Evolutionary conservation across 2,329 filamentous ascomycete genomes (phyloP), one percentile per base, ranked within the genome.

Genomic region (Raffaelea arxii): DNA sequence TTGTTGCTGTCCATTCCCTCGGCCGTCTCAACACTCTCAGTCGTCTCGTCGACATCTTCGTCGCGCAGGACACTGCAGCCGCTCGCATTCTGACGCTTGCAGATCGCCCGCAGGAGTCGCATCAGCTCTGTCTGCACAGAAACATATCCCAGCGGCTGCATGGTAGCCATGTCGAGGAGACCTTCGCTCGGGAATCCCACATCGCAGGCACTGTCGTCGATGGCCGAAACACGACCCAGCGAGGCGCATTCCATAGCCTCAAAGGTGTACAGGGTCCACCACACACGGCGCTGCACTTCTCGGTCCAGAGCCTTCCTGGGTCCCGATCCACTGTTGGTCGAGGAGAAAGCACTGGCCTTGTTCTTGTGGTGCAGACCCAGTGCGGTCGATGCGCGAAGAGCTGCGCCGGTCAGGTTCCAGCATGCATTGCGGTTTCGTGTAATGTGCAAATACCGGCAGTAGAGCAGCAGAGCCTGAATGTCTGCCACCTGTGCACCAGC

Each of bases 281-380:
- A 62, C 18, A 61, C 52, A 19, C 58, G 51, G 27, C 59, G 58
- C 10, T 58, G 55, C 18, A 59, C 53, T 40, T 58, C 54, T n/a
- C 54, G 52, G 30, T 58, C 53, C 2, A 56, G 40, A n/a, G n/a
- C n/a, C n/a, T n/a, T n/a, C n/a, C n/a, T n/a, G 40, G 72, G 65
- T 16, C 56, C 59, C 1, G 48, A 44, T 12, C 30, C 45, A 22
- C 32, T 25, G 27, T 48, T 44, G 16, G 35, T 30, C 9, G 16
- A 30, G 16, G 16, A 9, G 27, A 9, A 9, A 16, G 9, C 27
- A 30, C 27, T 16, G 7, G 32, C 32, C 14, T 16, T 37, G 32
- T 46, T 42, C 48, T 49, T 47, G 19, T 49, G 49, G 46, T 54
- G 53, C 41, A 54, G 48, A 12, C 53, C 53, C 14, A 53, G 50